Conservation (phyloP, 2,329 filamentous ascomycete genomes). For the Aspergillus brasiliensis region DNA sequence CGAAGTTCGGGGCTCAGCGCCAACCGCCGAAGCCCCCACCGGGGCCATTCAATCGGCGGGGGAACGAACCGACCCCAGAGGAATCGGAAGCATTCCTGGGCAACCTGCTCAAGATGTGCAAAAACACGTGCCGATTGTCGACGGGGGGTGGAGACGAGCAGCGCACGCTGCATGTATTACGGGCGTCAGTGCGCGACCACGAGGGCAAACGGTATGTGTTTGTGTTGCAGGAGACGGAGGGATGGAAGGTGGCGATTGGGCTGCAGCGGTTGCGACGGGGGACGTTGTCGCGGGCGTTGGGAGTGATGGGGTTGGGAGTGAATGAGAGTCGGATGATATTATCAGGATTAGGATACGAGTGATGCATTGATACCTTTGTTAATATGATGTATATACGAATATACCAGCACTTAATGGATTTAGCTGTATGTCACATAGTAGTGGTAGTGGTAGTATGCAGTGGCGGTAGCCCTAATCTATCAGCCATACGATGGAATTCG, state of each 20-base stretch:
- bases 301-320: slow-evolving; percentile 42
- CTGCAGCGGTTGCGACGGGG: slow-evolving; percentile 59
- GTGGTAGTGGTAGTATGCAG: too few relatives aligned
- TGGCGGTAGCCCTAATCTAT: too few relatives aligned
- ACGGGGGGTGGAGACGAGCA: slow-evolving; percentile 33
- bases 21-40: slow-evolving; percentile 31
- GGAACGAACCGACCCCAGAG: slow-evolving; percentile 59
- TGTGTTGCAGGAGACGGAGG: slow-evolving; percentile 60
- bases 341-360: slow-evolving; percentile 23
- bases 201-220: slow-evolving; percentile 66
- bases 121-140: slow-evolving; percentile 60
- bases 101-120: slow-evolving; percentile 66
- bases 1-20: slow-evolving; percentile 55
- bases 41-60: slow-evolving; percentile 48
- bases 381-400: too few relatives aligned
- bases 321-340: slow-evolving; percentile 23
- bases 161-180: slow-evolving; percentile 56
- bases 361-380: neutral
- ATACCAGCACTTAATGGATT: too few relatives aligned
- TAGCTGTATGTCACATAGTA: too few relatives aligned
- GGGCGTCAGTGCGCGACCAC: slow-evolving; percentile 60
- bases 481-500: too few relatives aligned
- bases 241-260: slow-evolving; percentile 64
- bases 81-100: slow-evolving; percentile 67
- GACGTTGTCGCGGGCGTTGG: slow-evolving; percentile 57